These are phyloP conservation scores for Murraya paniculata DNA, from an alignment of 345 rosid genomes.

Conservation along the genomic window DNA sequence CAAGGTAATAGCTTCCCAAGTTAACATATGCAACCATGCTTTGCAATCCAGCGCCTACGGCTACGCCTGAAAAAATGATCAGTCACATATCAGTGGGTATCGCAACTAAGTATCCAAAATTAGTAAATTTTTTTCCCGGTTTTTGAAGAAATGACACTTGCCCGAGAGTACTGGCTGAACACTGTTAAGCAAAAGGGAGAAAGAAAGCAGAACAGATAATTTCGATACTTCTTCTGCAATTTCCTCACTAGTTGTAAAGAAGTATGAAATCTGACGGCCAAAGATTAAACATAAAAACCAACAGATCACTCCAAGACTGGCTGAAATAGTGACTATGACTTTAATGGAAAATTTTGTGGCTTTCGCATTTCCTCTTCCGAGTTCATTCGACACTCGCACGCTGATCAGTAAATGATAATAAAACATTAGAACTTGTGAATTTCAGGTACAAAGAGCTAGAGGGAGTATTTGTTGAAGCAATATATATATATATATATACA, in stretches of 20 bases:
- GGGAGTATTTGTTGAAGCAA: too few relatives aligned
- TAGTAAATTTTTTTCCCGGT: too few relatives aligned
- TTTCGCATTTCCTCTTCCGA: slow-evolving; percentile 54
- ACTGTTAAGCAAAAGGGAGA: slow-evolving; percentile 63
- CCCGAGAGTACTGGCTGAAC: slow-evolving; percentile 64
- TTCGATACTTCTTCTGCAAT: slow-evolving; percentile 43
- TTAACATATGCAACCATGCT: slow-evolving; percentile 30
- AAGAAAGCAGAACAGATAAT: slow-evolving; percentile 55
- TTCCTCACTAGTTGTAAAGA: slow-evolving; percentile 35
- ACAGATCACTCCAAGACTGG: slow-evolving; percentile 37
- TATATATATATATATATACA: too few relatives aligned
- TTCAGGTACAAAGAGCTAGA: too few relatives aligned
- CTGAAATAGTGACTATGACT: slow-evolving; percentile 34
- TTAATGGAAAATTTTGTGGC: slow-evolving; percentile 56
- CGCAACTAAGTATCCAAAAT: too few relatives aligned
- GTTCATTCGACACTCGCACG: slow-evolving; percentile 65
- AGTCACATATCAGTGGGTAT: too few relatives aligned
- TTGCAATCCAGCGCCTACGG: slow-evolving; percentile 34
- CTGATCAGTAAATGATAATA: slow-evolving; percentile 18
- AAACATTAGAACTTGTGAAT: too few relatives aligned
- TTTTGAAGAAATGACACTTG: not conserved
- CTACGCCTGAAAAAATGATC: slow-evolving; percentile 20
- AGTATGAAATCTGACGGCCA: slow-evolving; percentile 35
- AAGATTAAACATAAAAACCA: slow-evolving; percentile 39
- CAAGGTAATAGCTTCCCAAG: slow-evolving; percentile 27